These are phyloP conservation scores for Clarireedia hainanense DNA, from an alignment of 2,329 filamentous ascomycete species.

Conservation along the genomic window DNA sequence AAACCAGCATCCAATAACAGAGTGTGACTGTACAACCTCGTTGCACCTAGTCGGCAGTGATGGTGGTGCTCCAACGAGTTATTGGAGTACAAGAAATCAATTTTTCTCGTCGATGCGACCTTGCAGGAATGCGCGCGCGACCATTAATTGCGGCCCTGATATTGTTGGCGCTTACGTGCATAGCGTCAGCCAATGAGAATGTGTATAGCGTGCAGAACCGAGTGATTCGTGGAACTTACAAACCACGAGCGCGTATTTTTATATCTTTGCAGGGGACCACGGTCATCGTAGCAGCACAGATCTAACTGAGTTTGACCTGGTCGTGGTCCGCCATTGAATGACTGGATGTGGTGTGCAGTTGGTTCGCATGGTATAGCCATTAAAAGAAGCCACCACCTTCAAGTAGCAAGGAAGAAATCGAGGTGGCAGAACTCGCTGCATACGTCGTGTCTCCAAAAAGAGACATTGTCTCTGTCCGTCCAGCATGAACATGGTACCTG, in stretches of 20 bases:
- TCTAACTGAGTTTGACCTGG: slow-evolving; percentile 1
- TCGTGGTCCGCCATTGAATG: neutral
- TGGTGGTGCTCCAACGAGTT: too few species aligned
- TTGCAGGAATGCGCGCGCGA: slow-evolving; percentile 7
- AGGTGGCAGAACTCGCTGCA: neutral
- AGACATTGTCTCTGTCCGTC: neutral
- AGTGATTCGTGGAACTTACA: neutral
- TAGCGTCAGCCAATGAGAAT: neutral
- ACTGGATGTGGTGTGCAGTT: slow-evolving; percentile 4
- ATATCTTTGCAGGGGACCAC: neutral
- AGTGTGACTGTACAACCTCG: neutral
- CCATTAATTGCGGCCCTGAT: neutral
- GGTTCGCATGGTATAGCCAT: slow-evolving; percentile 1
- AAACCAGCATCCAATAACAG: neutral
- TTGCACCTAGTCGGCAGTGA: neutral
- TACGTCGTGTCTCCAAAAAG: neutral
- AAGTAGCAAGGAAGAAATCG: neutral
- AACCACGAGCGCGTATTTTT: too few species aligned
- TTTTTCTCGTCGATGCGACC: neutral
- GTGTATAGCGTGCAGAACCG: slow-evolving; percentile 1
- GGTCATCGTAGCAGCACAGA: neutral
- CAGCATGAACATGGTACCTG: neutral
- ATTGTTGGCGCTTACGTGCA: slow-evolving; percentile 7
- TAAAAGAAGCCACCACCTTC: neutral
- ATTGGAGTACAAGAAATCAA: neutral